Base-by-base conservation (phyloP, 768 basidiomycete species). In the Xerocomellus chrysenteron region DNA sequence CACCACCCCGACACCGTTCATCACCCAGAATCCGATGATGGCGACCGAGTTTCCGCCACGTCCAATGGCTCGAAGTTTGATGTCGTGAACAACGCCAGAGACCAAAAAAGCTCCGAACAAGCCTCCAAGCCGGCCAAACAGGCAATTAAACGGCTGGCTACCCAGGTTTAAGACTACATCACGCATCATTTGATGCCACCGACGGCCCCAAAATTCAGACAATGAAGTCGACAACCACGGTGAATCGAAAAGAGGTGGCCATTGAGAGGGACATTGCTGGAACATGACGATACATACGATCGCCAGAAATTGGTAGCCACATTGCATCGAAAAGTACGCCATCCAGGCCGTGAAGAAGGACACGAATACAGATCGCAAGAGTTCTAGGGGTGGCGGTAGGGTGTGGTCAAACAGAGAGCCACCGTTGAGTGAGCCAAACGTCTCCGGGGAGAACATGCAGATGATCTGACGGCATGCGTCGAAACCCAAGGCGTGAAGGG, bases 161-260 rank as follows among this genome's bases (percentile, higher is more conserved):
- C 84, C 86, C n/a, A 81, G 59, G 3, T 68, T 64, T 47, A 86
- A 65, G 58, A 89, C 83, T 17, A 73, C 62, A 45, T 83, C 76
- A 2, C 87, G 78, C 67, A 87, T 82, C 16, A 84, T 52, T 57
- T 87, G 86, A 62, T 90, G 88, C 87, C 87, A 89, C 28, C 83
- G 75, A 47, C 60, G 68, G 0, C 80, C 74, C 88, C 88, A 90
- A 44, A 86, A 80, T 9, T 87, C 80, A 39, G 75, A 72, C 47
- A 89, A 64, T 8, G 85, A 87, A 3, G 81, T 81, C 12, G 82
- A 68, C 26, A 64, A 45, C 80, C 82, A 88, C 3, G 87, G 88
- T 5, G 71, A 42, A 51, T 80, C 69, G 69, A 87, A 88, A 5
- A 83, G 53, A 1, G 84, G 86, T 0, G 86, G 87, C 83, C 86